Evolutionary conservation across 2,329 filamentous ascomycete species (phyloP), one percentile per base, ranked within the genome.

Genomic region (Nectriaceae sp.): DNA sequence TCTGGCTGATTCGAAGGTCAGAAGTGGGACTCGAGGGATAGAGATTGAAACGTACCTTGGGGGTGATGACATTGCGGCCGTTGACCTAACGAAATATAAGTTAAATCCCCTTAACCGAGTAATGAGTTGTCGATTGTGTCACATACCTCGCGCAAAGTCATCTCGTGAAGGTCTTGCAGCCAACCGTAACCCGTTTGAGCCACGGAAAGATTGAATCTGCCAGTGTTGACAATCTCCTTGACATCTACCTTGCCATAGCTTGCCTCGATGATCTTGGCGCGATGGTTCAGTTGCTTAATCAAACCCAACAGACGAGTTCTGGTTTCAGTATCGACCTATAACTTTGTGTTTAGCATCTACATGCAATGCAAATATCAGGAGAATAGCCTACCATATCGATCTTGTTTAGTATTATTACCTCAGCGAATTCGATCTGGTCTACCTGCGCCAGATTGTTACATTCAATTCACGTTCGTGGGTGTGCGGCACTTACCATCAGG

Each of bases 361-460:
- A n/a, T n/a, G n/a, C n/a, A n/a, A n/a, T n/a, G n/a, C n/a, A n/a
- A n/a, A n/a, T n/a, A n/a, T n/a, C 20, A 21, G 37, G 37, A 21
- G 8, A 18, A 21, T n/a, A 21, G 40, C 62, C 18, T 13, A 88
- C 82, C 50, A 83, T 79, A 51, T 89, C 85, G 5, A 80, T 72
- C 65, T 90, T 90, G 69, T 90, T 90, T 18, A 89, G 69, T 3
- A 89, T 75, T 13, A 90, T 77, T 5, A 89, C 85, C 55, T 90
- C 85, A 0, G 87, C 85, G 57, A 90, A 90, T 66, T 90, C 87
- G 50, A 90, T 87, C 60, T 90, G 87, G 56, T 90, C 87, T 0
- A 88, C 26, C 26, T 31, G 26, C 15, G 26, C 26, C 8, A 31
- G 26, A 15, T 31, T 31, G 15, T n/a, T n/a, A 31, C 15, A 8